Conservation (phyloP, 1,284 basidiomycete genomes). For the Cryptococcus sp. region DNA sequence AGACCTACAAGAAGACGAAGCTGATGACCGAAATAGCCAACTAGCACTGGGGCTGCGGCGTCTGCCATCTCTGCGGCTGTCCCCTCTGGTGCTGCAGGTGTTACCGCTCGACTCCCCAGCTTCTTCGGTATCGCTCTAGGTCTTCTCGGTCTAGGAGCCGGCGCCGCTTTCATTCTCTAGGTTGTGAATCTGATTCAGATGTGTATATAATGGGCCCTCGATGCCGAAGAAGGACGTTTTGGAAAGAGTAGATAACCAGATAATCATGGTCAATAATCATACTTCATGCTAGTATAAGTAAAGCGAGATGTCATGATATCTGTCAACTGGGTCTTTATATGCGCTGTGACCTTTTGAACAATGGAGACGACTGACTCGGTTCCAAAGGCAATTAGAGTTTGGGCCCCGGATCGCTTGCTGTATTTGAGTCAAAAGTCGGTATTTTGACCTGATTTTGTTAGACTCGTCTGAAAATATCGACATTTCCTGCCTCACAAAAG, state of each 20-base stretch:
- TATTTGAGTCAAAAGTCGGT: no score
- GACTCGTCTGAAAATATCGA: no score
- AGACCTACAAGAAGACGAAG: not conserved
- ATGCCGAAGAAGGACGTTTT: not conserved
- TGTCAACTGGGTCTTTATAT: no score
- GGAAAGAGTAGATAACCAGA: not conserved
- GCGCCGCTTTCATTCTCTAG: conserved; percentile 17
- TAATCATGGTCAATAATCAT: no score
- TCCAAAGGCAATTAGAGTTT: no score
- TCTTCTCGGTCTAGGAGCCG: conserved; percentile 19
- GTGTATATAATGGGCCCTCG: not conserved
- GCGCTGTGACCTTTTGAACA: no score
- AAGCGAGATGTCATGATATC: no score
- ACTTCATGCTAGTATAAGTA: no score
- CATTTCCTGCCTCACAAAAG: no score
- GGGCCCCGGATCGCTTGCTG: no score
- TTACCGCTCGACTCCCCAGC: conserved; percentile 4
- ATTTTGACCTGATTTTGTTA: no score
- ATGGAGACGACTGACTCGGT: no score
- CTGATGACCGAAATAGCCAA: not conserved
- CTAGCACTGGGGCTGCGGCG: not conserved
- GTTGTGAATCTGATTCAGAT: not conserved
- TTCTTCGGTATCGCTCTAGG: conserved; percentile 10
- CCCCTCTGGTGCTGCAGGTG: conserved; percentile 9
- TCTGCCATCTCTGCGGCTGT: conserved; percentile 5